Evolutionary conservation across 116 monocot genomes (phyloP).

Genomic region (Posidonia oceanica): DNA sequence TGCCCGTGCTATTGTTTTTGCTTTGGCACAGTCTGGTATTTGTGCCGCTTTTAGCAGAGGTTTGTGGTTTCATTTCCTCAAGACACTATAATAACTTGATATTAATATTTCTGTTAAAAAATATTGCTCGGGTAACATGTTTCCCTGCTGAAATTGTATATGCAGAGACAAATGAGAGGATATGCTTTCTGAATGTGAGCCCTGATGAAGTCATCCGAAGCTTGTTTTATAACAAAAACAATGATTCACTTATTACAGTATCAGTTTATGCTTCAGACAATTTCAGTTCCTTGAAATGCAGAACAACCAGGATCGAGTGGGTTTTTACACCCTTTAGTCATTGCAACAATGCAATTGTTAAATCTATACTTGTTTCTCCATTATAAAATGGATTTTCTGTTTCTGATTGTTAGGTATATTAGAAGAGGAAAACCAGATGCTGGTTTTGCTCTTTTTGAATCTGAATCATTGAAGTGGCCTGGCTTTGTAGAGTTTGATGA

Average conservation of each 20-base stretch:
- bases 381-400: background rate
- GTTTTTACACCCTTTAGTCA: background rate
- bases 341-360: background rate
- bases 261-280: slow-evolving; percentile 76
- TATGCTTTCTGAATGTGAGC: slow-evolving; percentile 75
- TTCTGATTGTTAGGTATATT: slow-evolving; percentile 46
- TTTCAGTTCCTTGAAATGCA: slow-evolving; percentile 79
- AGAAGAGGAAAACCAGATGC: slow-evolving; percentile 55
- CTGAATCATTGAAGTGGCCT: slow-evolving; percentile 77
- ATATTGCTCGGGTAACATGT: background rate
- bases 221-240: slow-evolving; percentile 83
- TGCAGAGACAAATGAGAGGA: slow-evolving; percentile 63
- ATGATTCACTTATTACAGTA: slow-evolving; percentile 79
- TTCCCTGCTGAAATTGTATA: background rate
- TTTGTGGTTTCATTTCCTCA: slow-evolving; percentile 9
- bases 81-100: background rate
- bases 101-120: background rate
- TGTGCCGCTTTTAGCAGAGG: slow-evolving; percentile 76
- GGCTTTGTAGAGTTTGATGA: slow-evolving; percentile 94
- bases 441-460: slow-evolving; percentile 79
- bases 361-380: background rate
- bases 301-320: slow-evolving; percentile 71
- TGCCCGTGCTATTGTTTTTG: slow-evolving; percentile 64
- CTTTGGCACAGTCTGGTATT: slow-evolving; percentile 62
- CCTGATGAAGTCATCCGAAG: slow-evolving; percentile 85